Base-by-base conservation (phyloP, 768 basidiomycete genomes). In the Boletus eberwhitei region DNA sequence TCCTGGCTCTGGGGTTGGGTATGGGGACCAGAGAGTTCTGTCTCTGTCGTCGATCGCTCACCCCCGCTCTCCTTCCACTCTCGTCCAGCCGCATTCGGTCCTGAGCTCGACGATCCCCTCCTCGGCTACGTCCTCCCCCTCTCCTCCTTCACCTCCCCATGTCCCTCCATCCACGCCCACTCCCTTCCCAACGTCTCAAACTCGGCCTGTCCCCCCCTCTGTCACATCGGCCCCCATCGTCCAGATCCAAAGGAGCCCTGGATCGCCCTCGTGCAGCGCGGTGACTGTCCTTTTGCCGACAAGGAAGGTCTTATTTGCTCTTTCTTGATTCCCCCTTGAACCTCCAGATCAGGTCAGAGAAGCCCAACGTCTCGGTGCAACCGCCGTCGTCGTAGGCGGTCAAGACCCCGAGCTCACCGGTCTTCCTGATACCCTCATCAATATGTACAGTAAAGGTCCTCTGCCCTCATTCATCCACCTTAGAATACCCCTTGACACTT, bases 351-450 rank as follows among this genome's bases (percentile, higher is more conserved):
- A 71, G 69, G 63, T 85, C 36, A 74, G 87, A 45, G 83, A 85
- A 61, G 88, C 86, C 8, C 80, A 85, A 65, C 60, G 65, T 41
- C 74, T 91, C 21, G 94, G 94, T 11, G 94, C 95, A 6, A 82
- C 77, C 62, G 96, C 87, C 5, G 86, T 97, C 43, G 85, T 98
- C n/a, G 91, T 98, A 8, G 96, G 95, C 36, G 95, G 95, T 35
- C 79, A 86, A 59, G 77, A 86, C 62, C 85, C 86, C 19, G 81
- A 79, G 19, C 64, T 78, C 53, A 80, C 77, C 35, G 90, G 85
- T 8, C 79, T 80, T 58, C 82, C 93, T 35, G 87, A 93, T 65
- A 78, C 82, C 26, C 77, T 97, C 57, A 80, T 94, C 49, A 93
- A 89, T 63, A 95, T 97, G 91, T 97, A 90, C 73, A 90, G 88